Conservation (phyloP, 164 flowering plant species). For the Platanus orientalis region DNA sequence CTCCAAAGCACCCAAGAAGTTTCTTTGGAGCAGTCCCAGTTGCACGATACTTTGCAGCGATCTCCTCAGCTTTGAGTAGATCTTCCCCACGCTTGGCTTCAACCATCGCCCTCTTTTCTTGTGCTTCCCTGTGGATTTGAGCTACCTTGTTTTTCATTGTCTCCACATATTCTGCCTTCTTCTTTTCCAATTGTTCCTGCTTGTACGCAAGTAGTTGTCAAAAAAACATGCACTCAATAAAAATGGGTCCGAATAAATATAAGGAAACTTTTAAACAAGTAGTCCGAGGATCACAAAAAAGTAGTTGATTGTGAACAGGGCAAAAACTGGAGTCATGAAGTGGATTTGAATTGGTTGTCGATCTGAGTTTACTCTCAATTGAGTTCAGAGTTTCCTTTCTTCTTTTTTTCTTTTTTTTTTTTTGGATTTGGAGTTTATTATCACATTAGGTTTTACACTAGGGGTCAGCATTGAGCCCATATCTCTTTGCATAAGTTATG, state of each 20-base stretch:
- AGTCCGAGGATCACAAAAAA: too few species aligned
- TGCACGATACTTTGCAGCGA: slow-evolving; percentile 80
- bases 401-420: too few species aligned
- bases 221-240: neutral
- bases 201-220: neutral
- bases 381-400: neutral
- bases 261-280: too few species aligned
- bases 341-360: too few species aligned
- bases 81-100: slow-evolving; percentile 80
- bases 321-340: too few species aligned
- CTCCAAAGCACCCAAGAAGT: slow-evolving; percentile 56
- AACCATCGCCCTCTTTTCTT: slow-evolving; percentile 70
- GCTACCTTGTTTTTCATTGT: slow-evolving; percentile 78
- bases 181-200: slow-evolving; percentile 79
- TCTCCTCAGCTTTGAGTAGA: slow-evolving; percentile 79
- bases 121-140: slow-evolving; percentile 68
- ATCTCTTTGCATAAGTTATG: too few species aligned
- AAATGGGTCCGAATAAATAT: too few species aligned
- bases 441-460: too few species aligned
- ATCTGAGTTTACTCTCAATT: neutral
- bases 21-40: slow-evolving; percentile 72
- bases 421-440: too few species aligned
- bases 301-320: too few species aligned
- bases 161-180: slow-evolving; percentile 75
- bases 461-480: too few species aligned